Base-by-base conservation (phyloP, 2,329 filamentous ascomycete genomes). In the Arthrobotrys conoides region DNA sequence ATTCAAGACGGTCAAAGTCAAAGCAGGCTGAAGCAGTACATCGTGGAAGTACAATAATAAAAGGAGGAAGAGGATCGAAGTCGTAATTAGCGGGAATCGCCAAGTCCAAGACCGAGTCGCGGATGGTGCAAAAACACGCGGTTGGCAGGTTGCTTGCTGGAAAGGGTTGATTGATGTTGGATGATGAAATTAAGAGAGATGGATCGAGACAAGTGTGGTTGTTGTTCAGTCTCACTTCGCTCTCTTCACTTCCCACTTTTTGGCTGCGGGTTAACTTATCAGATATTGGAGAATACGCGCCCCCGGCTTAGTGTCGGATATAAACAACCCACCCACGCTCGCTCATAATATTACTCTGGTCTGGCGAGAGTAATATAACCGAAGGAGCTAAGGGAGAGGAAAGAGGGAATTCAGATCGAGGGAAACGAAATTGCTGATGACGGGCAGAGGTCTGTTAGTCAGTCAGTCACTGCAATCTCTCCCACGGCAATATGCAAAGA, bases 271-370 rank as follows among this genome's bases (percentile, higher is more conserved):
- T n/a, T 30, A 3, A 30, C 27, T n/a, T 59, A 38, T 46, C 44
- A 46, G 9, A 24, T 27, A 41, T 18, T 46, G 2, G 20, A 44
- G 27, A 59, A 41, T 65, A 76, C 71, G 71, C 71, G 71, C 71
- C 65, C 65, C 46, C 44, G 38, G 61, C 55, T 51, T 36, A 64
- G 46, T 20, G 33, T 70, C 59, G 59, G 59, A 72, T 72, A 51
- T 53, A 71, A 72, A 72, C 61, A 73, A 46, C 70, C 57, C 70
- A 48, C 38, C 51, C 44, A 24, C 63, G 27, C 51, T 36, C 27
- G 3, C 10, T 33, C 14, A 33, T 36, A 33, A 36, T 18, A 41
- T 14, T n/a, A 41, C 2, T 41, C 14, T 41, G 16, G 38, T 41
- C 38, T 41, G 12, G 49, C 22, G 24, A 33, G 16, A 44, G 14